Conservation (phyloP, 805 yeast genomes). For the Pichia exigua region DNA sequence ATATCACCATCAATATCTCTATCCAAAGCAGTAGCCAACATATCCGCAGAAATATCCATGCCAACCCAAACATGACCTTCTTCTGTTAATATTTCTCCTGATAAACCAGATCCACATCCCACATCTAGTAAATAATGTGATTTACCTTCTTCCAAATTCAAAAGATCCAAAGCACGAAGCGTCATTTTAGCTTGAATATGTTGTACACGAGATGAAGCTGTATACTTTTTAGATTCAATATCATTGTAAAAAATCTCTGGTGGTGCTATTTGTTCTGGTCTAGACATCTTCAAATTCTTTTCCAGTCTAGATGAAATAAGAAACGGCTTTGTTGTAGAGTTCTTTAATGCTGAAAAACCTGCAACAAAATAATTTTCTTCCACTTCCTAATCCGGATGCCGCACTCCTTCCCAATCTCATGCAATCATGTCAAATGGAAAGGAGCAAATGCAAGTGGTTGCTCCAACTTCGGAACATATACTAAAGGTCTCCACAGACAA, state of each 20-base stretch:
- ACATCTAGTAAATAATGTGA: conserved; percentile 75
- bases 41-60: conserved; percentile 91
- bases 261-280: conserved; percentile 96
- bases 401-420: not conserved
- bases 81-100: conserved; percentile 89
- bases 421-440: not conserved
- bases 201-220: conserved; percentile 91
- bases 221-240: conserved; percentile 80
- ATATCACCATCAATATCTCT: conserved; percentile 92
- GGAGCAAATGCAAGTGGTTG: no score
- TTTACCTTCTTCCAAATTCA: conserved; percentile 58
- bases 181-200: conserved; percentile 99
- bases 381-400: not conserved
- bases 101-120: conserved; percentile 95
- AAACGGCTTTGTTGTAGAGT: no score
- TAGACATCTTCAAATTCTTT: conserved; percentile 51
- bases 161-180: conserved; percentile 78
- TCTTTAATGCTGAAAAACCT: not conserved
- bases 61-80: conserved; percentile 96
- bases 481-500: no score
- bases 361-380: not conserved
- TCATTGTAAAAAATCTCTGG: conserved; percentile 95
- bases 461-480: no score
- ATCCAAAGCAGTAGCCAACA: conserved; percentile 91
- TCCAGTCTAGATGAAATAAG: no score